Conservation (phyloP, 1,284 basidiomycete genomes). For the Termitomyces sp. region DNA sequence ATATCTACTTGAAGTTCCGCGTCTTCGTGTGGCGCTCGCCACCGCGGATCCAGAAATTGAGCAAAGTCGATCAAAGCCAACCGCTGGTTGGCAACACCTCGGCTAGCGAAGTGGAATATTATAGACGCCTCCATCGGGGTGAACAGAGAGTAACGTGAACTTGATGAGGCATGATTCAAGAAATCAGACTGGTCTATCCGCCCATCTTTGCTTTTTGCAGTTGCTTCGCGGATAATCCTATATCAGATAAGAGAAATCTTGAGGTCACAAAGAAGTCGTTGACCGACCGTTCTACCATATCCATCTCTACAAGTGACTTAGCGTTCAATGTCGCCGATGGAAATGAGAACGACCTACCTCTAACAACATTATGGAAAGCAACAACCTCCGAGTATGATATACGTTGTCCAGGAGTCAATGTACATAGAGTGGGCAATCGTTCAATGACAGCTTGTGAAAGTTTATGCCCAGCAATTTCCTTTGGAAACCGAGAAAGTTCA, state of each 20-base stretch:
- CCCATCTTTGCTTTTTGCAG: slow-evolving; percentile 86
- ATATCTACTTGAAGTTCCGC: slow-evolving; percentile 27
- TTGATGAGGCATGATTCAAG: slow-evolving; percentile 67
- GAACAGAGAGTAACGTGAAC: slow-evolving; percentile 86
- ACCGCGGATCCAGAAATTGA: slow-evolving; percentile 82
- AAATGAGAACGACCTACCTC: slow-evolving; percentile 43
- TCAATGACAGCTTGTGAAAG: slow-evolving; percentile 88
- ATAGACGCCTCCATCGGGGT: slow-evolving; percentile 96
- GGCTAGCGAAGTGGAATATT: slow-evolving; percentile 91
- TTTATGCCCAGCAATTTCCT: slow-evolving; percentile 95
- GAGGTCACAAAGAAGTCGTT: neutral
- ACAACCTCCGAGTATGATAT: slow-evolving; percentile 95
- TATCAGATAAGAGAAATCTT: slow-evolving; percentile 11
- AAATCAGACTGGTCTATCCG: slow-evolving; percentile 85
- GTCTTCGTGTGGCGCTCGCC: slow-evolving; percentile 65
- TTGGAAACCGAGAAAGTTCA: slow-evolving; percentile 1
- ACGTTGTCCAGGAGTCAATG: slow-evolving; percentile 79
- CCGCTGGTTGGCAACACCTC: slow-evolving; percentile 64
- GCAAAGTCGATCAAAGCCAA: slow-evolving; percentile 85
- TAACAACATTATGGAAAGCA: slow-evolving; percentile 92
- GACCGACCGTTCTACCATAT: slow-evolving; percentile 82
- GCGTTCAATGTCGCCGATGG: neutral
- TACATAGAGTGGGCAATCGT: slow-evolving; percentile 83
- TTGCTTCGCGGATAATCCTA: slow-evolving; percentile 81
- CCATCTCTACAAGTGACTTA: slow-evolving; percentile 66